Evolutionary conservation across 306 rosid genomes (phyloP).

Genomic region (Glycine soja): DNA sequence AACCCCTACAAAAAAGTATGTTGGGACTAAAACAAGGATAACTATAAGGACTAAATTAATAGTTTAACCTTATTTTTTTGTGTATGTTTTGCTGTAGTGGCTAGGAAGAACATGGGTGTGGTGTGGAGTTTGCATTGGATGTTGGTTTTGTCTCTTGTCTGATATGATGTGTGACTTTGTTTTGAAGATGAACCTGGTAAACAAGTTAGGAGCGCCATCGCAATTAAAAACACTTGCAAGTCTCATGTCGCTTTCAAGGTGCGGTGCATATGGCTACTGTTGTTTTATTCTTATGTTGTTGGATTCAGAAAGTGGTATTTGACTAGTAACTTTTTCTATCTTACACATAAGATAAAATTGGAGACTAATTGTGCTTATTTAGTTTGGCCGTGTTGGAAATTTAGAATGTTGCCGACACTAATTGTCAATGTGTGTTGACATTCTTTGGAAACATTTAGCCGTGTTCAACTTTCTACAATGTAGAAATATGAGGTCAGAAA

Average conservation of each 20-base stretch:
- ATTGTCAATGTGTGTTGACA: conserved; percentile 23
- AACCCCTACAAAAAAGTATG: neutral
- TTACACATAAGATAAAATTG: conserved; percentile 1
- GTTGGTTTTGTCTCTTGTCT: conserved; percentile 38
- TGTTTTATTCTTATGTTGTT: conserved; percentile 18
- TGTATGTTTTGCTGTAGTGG: neutral
- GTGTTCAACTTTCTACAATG: conserved; percentile 1
- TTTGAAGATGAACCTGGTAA: conserved; percentile 89
- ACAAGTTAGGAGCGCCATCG: conserved; percentile 85
- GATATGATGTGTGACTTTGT: conserved; percentile 48
- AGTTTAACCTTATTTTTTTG: neutral
- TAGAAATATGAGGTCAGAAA: neutral
- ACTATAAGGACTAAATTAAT: neutral
- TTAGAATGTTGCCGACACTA: neutral
- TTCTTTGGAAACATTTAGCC: neutral
- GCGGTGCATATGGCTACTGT: conserved; percentile 39
- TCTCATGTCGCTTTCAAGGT: conserved; percentile 91
- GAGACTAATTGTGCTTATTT: neutral
- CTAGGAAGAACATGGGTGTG: conserved; percentile 16
- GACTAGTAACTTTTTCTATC: conserved; percentile 22
- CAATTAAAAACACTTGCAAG: conserved; percentile 83
- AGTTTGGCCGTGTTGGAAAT: conserved; percentile 4
- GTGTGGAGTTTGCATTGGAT: conserved; percentile 8
- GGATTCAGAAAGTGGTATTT: conserved; percentile 4
- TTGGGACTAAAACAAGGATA: neutral